These are phyloP conservation scores for Gonapodya prolifera DNA, from an alignment of 192 early-diverging fungal genomes.

Conservation along the genomic window DNA sequence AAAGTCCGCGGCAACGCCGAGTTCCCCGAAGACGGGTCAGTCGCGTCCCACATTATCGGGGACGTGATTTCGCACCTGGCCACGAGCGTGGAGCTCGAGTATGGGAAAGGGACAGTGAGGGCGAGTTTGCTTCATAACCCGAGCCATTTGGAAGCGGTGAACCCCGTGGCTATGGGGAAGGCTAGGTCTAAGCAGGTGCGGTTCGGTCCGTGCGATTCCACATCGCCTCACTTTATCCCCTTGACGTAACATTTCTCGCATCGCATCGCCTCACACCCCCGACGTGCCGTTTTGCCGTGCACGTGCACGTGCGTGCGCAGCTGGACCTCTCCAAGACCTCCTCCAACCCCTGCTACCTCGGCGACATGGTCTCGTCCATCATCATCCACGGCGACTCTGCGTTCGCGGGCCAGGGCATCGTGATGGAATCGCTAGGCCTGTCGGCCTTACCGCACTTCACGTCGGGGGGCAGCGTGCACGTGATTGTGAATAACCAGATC, in stretches of 20 bases:
- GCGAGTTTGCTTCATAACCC: slow-evolving; percentile 93
- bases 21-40: slow-evolving; percentile 64
- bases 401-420: slow-evolving; percentile 78
- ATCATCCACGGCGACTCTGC: slow-evolving; percentile 94
- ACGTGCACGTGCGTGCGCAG: neutral
- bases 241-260: too few species aligned
- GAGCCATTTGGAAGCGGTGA: slow-evolving; percentile 92
- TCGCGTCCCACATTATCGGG: slow-evolving; percentile 33
- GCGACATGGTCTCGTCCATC: slow-evolving; percentile 86
- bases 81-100: slow-evolving; percentile 64
- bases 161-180: slow-evolving; percentile 92
- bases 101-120: slow-evolving; percentile 49
- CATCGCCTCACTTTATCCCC: neutral
- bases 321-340: slow-evolving; percentile 39
- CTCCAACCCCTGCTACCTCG: slow-evolving; percentile 62
- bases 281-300: too few species aligned
- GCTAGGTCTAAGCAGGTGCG: slow-evolving; percentile 89
- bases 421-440: slow-evolving; percentile 89
- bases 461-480: slow-evolving; percentile 87
- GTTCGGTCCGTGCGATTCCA: neutral
- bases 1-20: slow-evolving; percentile 92
- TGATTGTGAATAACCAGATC: slow-evolving; percentile 98
- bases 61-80: slow-evolving; percentile 89
- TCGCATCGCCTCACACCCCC: too few species aligned
- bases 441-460: slow-evolving; percentile 94